phyloP scores from a whole-genome alignment of 202 grass and related monocot genomes.

The Schoenoplectus tabernaemontani region DNA sequence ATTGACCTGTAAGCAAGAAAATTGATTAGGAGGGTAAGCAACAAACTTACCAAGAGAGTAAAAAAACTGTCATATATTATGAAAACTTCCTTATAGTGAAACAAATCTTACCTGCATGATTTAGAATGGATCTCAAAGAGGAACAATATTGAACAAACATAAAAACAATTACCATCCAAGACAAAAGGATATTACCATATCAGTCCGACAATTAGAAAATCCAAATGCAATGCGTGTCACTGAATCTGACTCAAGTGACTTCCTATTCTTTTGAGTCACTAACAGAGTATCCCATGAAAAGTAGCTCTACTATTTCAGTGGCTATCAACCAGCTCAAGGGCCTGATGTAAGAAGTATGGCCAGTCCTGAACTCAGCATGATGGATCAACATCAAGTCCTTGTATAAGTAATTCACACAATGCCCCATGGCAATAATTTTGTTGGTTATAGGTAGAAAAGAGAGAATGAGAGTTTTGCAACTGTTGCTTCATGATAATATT shows the following conservation, averaged over 20 bases:
- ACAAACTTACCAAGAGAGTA: too few relatives aligned
- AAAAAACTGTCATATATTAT: too few relatives aligned
- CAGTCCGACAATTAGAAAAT: constrained; percentile 68
- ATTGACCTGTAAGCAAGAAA: too few relatives aligned
- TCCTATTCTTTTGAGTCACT: constrained; percentile 78
- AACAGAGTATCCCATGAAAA: constrained; percentile 84
- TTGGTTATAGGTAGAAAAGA: not conserved
- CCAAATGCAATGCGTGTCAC: constrained; percentile 78
- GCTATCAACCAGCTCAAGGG: constrained; percentile 58
- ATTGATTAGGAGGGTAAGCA: too few relatives aligned
- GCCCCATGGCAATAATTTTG: constrained; percentile 45
- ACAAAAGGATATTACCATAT: constrained; percentile 55
- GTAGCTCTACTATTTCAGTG: constrained; percentile 77
- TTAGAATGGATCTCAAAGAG: not conserved
- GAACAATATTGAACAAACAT: not conserved
- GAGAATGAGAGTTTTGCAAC: not conserved
- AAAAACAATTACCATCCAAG: not conserved
- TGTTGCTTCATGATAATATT: not conserved
- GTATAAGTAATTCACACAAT: constrained; percentile 79
- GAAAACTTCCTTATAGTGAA: too few relatives aligned
- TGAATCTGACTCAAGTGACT: constrained; percentile 73
- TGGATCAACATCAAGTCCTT: constrained; percentile 84
- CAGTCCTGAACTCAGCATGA: constrained; percentile 88
- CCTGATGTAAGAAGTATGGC: constrained; percentile 79
- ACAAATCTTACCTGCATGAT: too few relatives aligned